Evolutionary conservation across 306 rosid species (phyloP).

Genomic region (Alnus glutinosa): DNA sequence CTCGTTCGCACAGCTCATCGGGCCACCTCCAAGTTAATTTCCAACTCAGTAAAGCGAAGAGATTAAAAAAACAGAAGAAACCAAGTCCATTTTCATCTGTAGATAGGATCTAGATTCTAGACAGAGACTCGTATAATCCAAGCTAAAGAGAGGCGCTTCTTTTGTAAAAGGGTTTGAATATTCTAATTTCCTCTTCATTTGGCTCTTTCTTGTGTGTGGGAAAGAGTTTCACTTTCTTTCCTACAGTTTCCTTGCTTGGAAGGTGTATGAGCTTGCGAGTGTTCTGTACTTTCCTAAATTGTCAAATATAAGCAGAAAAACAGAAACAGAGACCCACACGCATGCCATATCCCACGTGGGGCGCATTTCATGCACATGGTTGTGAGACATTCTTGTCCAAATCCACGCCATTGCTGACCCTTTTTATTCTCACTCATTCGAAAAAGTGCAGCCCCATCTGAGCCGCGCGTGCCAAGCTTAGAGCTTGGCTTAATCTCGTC

Average conservation of each 20-base stretch:
- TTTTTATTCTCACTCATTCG: not conserved
- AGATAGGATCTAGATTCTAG: not conserved
- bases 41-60: slow-evolving; percentile 5
- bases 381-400: slow-evolving; percentile 37
- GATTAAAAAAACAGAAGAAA: not conserved
- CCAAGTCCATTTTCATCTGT: not conserved
- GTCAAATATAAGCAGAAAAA: slow-evolving; percentile 1
- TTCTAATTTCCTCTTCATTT: not conserved
- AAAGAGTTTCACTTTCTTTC: not conserved
- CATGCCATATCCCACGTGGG: slow-evolving; percentile 48
- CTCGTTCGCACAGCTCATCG: slow-evolving; percentile 64
- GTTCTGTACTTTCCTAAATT: slow-evolving; percentile 21
- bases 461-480: not conserved
- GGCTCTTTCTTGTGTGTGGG: not conserved
- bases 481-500: not conserved
- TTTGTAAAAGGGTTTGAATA: not conserved
- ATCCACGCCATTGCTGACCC: slow-evolving; percentile 5
- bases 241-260: slow-evolving; percentile 26
- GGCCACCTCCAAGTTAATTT: slow-evolving; percentile 9
- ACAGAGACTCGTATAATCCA: not conserved
- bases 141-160: not conserved
- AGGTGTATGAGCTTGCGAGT: slow-evolving; percentile 4
- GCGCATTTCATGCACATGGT: slow-evolving; percentile 48
- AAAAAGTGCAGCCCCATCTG: not conserved
- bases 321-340: slow-evolving; percentile 44